Conservation (phyloP, 768 basidiomycete species). For the Ephemerocybe angulata region DNA sequence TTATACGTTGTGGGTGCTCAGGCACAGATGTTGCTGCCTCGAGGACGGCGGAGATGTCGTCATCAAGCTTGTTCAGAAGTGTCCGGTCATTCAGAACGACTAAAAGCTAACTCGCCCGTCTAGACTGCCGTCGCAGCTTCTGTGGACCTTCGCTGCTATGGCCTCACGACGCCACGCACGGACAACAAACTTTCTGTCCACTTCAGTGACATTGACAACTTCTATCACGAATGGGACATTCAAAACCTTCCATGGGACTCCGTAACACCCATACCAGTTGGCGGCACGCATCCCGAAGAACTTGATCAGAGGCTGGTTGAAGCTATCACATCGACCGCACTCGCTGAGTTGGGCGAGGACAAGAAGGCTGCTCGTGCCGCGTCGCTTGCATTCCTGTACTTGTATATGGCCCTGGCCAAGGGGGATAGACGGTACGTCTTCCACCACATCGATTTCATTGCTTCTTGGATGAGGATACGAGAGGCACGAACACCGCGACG, state of each 20-base stretch:
- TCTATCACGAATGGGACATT: conserved; percentile 79
- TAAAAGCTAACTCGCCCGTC: conserved; percentile 6
- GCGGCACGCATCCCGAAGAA: conserved; percentile 54
- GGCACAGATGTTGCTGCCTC: neutral
- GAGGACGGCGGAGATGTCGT: neutral
- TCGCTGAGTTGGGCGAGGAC: conserved; percentile 33
- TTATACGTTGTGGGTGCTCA: conserved; percentile 12
- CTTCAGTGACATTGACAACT: conserved; percentile 75
- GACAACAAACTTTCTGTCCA: conserved; percentile 73
- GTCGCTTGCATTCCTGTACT: conserved; percentile 79
- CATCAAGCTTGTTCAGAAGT: neutral
- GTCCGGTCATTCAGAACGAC: neutral
- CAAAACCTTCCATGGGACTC: conserved; percentile 76
- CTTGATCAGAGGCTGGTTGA: conserved; percentile 74
- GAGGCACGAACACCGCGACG: neutral
- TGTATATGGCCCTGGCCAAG: conserved; percentile 79
- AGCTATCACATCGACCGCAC: conserved; percentile 53
- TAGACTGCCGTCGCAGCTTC: conserved; percentile 94
- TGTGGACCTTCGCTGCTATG: conserved; percentile 94
- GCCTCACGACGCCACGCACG: conserved; percentile 68
- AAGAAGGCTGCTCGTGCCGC: conserved; percentile 40
- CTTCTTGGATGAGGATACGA: neutral
- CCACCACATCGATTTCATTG: conserved; percentile 4
- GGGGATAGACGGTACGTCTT: conserved; percentile 24
- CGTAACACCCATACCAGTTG: conserved; percentile 49